These are phyloP conservation scores for Sphaerulina vaccinii DNA, from an alignment of 2,329 filamentous ascomycete species.

Conservation along the genomic window DNA sequence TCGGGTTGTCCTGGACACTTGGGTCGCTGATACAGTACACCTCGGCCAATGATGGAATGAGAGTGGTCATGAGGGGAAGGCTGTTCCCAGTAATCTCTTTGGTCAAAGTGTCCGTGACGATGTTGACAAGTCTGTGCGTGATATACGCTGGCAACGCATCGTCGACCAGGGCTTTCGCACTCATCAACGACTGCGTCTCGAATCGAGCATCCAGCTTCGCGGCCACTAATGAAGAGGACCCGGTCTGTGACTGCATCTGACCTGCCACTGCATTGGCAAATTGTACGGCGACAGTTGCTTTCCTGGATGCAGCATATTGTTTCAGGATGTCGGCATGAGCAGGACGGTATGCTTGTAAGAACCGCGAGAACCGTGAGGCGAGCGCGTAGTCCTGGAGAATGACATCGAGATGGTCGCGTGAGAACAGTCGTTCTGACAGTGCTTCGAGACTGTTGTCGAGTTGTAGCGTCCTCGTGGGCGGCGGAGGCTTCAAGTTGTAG, in stretches of 20 bases:
- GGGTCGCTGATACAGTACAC: slow-evolving; percentile 49
- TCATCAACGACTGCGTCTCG: slow-evolving; percentile 35
- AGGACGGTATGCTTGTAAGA: slow-evolving; percentile 43
- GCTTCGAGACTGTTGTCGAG: slow-evolving; percentile 36
- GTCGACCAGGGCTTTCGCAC: slow-evolving; percentile 40
- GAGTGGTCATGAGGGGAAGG: slow-evolving; percentile 41
- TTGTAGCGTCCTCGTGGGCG: slow-evolving; percentile 31
- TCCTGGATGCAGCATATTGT: slow-evolving; percentile 43
- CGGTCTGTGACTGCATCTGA: slow-evolving; percentile 30
- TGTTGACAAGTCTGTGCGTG: slow-evolving; percentile 41
- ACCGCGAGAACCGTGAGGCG: slow-evolving; percentile 39
- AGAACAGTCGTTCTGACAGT: slow-evolving; percentile 43
- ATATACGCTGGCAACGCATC: slow-evolving; percentile 45
- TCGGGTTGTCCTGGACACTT: slow-evolving; percentile 45
- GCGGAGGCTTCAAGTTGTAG: slow-evolving; percentile 45
- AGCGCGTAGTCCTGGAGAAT: slow-evolving; percentile 42
- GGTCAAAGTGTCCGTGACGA: slow-evolving; percentile 45
- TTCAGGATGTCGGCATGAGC: slow-evolving; percentile 37
- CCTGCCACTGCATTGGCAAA: slow-evolving; percentile 47
- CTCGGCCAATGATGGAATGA: slow-evolving; percentile 45
- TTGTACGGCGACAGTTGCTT: slow-evolving; percentile 44
- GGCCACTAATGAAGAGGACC: slow-evolving; percentile 32
- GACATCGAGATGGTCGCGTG: slow-evolving; percentile 43
- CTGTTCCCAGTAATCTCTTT: slow-evolving; percentile 46
- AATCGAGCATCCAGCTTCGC: slow-evolving; percentile 42